Conservation (phyloP, 2,329 filamentous ascomycete genomes). For the Gremmenia infestans region DNA sequence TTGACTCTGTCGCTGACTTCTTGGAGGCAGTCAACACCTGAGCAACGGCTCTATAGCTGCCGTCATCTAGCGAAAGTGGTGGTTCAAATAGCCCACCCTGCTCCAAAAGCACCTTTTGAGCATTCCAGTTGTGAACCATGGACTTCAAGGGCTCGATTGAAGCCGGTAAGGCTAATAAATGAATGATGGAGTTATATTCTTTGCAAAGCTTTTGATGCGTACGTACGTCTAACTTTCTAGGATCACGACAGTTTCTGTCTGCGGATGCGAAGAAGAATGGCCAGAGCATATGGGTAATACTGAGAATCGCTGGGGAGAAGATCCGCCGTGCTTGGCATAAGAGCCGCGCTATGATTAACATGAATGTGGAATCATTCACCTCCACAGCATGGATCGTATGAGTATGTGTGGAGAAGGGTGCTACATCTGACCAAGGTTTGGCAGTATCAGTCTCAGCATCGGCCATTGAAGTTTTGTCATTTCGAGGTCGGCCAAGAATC, state of each 20-base stretch:
- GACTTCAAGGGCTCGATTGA: slow-evolving; percentile 32
- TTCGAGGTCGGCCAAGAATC: not conserved
- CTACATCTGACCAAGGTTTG: not conserved
- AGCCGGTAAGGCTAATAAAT: slow-evolving; percentile 34
- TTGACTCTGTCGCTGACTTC: slow-evolving; percentile 48
- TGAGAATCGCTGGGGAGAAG: slow-evolving; percentile 25
- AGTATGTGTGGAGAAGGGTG: slow-evolving; percentile 2
- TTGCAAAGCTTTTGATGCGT: slow-evolving; percentile 22
- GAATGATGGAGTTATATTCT: slow-evolving; percentile 40
- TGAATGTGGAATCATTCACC: slow-evolving; percentile 17
- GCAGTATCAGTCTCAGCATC: not conserved
- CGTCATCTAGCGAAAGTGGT: slow-evolving; percentile 45
- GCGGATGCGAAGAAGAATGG: slow-evolving; percentile 14
- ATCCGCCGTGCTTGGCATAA: slow-evolving; percentile 25
- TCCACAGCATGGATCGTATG: not conserved
- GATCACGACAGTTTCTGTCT: not conserved
- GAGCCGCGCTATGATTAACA: slow-evolving; percentile 19
- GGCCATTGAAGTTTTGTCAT: not conserved
- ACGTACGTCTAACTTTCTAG: slow-evolving; percentile 1
- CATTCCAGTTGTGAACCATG: slow-evolving; percentile 50
- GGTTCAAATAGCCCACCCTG: slow-evolving; percentile 45
- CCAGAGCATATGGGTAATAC: slow-evolving; percentile 22
- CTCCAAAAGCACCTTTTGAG: slow-evolving; percentile 49
- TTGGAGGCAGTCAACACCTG: slow-evolving; percentile 47
- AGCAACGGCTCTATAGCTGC: slow-evolving; percentile 51